A percentile compares a stretch with the other conserved stretches of the same genome.
phyloP scores from a whole-genome alignment of 2,329 filamentous ascomycete species.

The Colletotrichum tanaceti region DNA sequence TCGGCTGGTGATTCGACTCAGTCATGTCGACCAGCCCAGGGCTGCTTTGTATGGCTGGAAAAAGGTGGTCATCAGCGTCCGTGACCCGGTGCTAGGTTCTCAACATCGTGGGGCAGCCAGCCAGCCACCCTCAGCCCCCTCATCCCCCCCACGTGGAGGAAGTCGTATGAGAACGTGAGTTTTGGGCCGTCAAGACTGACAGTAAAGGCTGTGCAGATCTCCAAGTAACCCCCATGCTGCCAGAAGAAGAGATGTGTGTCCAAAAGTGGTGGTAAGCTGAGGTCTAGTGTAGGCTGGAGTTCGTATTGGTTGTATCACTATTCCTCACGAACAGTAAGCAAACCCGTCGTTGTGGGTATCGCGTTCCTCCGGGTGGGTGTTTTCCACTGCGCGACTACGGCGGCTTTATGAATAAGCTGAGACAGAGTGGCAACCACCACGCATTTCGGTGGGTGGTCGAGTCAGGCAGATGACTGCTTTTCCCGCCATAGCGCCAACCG shows the following conservation, averaged over 20 bases:
- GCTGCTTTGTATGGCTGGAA: conserved; percentile 45
- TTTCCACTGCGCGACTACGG: conserved; percentile 33
- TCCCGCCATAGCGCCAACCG: conserved; percentile 34
- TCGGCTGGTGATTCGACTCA: conserved; percentile 32
- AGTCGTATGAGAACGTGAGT: conserved; percentile 36
- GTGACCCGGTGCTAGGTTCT: conserved; percentile 41
- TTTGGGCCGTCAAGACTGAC: conserved; percentile 14
- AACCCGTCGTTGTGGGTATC: conserved; percentile 32
- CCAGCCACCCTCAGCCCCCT: conserved; percentile 15
- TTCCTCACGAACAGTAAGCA: conserved; percentile 19
- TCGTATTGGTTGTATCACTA: conserved; percentile 16
- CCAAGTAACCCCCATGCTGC: conserved; percentile 3
- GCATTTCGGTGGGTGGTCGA: conserved; percentile 26
- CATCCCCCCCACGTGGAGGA: conserved; percentile 43
- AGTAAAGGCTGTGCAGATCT: conserved; percentile 12
- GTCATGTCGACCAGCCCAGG: conserved; percentile 37
- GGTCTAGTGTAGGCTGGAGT: conserved; percentile 3
- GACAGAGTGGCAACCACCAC: conserved; percentile 38
- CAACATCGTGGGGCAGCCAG: conserved; percentile 38
- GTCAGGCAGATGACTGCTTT: conserved; percentile 36
- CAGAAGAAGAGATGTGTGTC: conserved; percentile 18
- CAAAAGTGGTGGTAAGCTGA: conserved; percentile 37
- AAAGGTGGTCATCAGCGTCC: conserved; percentile 44
- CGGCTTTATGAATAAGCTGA: conserved; percentile 41
- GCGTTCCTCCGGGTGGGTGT: conserved; percentile 37